phyloP scores from a whole-genome alignment of 2,329 filamentous ascomycete genomes.

The Alternaria triticina region DNA sequence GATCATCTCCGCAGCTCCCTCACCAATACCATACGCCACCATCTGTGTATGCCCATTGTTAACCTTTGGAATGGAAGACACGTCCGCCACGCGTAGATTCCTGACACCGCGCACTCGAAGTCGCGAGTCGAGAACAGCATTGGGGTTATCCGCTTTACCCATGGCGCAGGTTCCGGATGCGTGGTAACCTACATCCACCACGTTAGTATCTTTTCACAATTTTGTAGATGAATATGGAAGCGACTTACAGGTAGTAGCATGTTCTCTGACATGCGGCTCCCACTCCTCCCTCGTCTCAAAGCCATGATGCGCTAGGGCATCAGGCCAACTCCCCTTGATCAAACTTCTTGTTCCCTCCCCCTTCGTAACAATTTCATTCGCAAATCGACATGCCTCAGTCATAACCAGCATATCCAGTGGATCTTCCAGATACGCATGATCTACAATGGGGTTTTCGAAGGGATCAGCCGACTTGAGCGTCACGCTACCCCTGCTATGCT shows the following conservation, averaged over 20 bases:
- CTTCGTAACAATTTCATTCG: constrained; percentile 66
- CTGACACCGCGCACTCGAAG: constrained; percentile 37
- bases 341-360: constrained; percentile 65
- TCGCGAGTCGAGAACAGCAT: constrained; percentile 47
- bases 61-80: constrained; percentile 30
- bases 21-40: constrained; percentile 44
- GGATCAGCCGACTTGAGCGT: constrained; percentile 58
- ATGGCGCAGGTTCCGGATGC: constrained; percentile 67
- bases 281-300: constrained; percentile 64
- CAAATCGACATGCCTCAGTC: constrained; percentile 64
- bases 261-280: constrained; percentile 62
- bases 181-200: constrained; percentile 49
- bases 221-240: neutral
- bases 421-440: constrained; percentile 65
- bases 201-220: neutral
- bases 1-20: constrained; percentile 42
- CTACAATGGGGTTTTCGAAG: constrained; percentile 60
- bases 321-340: constrained; percentile 67
- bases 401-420: constrained; percentile 65
- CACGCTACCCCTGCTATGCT: constrained; percentile 64
- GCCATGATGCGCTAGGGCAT: constrained; percentile 58
- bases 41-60: constrained; percentile 46
- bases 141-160: constrained; percentile 44
- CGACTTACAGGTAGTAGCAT: constrained; percentile 64
- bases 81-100: constrained; percentile 37